Evolutionary conservation across 768 basidiomycete genomes (phyloP).

Genomic region (Galerina sulciceps): DNA sequence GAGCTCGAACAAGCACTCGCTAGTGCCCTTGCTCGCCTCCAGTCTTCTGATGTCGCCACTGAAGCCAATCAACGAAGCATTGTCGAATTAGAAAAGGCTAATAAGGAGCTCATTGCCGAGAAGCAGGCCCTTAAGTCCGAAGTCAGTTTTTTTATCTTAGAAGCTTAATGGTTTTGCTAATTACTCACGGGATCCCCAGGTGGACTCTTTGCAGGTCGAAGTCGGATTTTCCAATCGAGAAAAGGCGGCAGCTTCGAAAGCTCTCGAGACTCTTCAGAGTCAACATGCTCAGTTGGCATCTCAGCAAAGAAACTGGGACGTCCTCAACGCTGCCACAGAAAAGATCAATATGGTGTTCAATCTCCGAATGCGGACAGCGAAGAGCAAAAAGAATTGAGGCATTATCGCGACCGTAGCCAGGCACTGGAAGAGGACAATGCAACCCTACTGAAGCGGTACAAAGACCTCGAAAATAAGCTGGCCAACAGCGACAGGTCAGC

Average conservation of each 20-base stretch:
- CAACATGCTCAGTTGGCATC: conserved; percentile 61
- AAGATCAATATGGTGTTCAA: conserved; percentile 72
- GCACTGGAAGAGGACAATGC: conserved; percentile 70
- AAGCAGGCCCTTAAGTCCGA: conserved; percentile 61
- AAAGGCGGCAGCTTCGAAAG: conserved; percentile 58
- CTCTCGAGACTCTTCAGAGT: conserved; percentile 55
- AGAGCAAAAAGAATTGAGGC: conserved; percentile 73
- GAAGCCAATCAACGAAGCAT: conserved; percentile 66
- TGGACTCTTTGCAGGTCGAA: conserved; percentile 64
- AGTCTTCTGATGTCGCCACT: conserved; percentile 71
- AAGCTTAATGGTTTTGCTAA: conserved; percentile 9
- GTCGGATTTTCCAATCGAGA: conserved; percentile 62
- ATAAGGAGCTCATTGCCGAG: conserved; percentile 57
- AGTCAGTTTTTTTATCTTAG: conserved; percentile 43
- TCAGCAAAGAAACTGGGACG: conserved; percentile 82
- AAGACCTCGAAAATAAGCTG: conserved; percentile 70
- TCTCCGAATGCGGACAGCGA: conserved; percentile 66
- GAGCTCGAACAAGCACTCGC: conserved; percentile 78
- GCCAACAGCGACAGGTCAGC: conserved; percentile 65
- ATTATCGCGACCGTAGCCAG: conserved; percentile 64
- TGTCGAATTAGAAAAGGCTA: conserved; percentile 61
- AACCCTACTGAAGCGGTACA: conserved; percentile 70
- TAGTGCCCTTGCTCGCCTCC: conserved; percentile 71
- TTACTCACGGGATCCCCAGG: conserved; percentile 39
- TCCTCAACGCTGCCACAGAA: conserved; percentile 68